Conservation (phyloP, 1,139 yeast species). For the Pichia sp. region DNA sequence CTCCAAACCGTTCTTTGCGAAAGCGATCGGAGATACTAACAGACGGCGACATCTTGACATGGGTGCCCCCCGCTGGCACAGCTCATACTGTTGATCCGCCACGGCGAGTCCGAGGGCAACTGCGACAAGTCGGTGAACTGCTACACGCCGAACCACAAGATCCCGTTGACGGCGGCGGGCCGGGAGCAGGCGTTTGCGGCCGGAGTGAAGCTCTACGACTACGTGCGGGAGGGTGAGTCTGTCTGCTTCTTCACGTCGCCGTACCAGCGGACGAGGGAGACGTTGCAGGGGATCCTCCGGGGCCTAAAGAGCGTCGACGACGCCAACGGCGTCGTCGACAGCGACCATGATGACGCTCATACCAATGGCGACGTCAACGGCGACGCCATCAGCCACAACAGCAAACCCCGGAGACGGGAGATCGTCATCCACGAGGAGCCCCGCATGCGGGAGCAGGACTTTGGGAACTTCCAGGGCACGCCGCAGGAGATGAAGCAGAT, state of each 20-base stretch:
- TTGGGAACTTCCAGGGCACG: slow-evolving; percentile 84
- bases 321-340: too few species aligned
- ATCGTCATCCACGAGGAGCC: slow-evolving; percentile 68
- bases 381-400: too few species aligned
- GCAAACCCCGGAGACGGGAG: background rate
- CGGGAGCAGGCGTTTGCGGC: slow-evolving; percentile 64
- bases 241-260: slow-evolving; percentile 78
- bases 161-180: slow-evolving; percentile 67
- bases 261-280: slow-evolving; percentile 74
- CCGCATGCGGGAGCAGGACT: slow-evolving; percentile 87
- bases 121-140: slow-evolving; percentile 75
- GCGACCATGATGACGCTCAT: too few species aligned
- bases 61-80: slow-evolving; percentile 1
- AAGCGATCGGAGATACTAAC: too few species aligned
- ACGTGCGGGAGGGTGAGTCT: slow-evolving; percentile 49
- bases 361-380: too few species aligned
- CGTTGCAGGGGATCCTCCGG: slow-evolving; percentile 62
- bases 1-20: too few species aligned
- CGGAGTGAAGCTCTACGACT: slow-evolving; percentile 52
- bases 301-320: slow-evolving; percentile 43
- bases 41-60: background rate
- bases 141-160: slow-evolving; percentile 71
- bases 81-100: slow-evolving; percentile 72
- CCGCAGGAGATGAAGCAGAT: slow-evolving; percentile 72
- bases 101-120: slow-evolving; percentile 90